A percentile compares a stretch with the other conserved stretches of the same genome.
Evolutionary conservation across 495 filamentous ascomycete genomes (phyloP).

Genomic region (Hypoxylon cercidicola): DNA sequence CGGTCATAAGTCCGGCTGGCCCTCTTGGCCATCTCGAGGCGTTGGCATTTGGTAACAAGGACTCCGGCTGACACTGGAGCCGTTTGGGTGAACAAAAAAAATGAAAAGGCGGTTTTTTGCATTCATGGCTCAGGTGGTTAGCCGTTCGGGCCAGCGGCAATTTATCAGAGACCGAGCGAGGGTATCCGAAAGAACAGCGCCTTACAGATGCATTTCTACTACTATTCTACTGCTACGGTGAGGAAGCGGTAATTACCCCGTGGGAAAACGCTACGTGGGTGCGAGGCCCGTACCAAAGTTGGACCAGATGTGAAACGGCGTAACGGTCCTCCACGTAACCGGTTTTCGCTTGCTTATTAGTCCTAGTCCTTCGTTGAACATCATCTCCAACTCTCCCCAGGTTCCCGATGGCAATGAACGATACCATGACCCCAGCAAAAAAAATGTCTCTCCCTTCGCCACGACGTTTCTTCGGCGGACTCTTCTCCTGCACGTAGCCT

Average conservation of each 20-base stretch:
- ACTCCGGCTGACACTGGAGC: not conserved
- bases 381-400: no score
- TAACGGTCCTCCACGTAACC: not conserved
- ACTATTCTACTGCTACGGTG: no score
- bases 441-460: no score
- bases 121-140: constrained; percentile 8
- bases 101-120: constrained; percentile 4
- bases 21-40: not conserved
- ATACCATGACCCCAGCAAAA: no score
- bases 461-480: no score
- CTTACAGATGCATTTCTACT: not conserved
- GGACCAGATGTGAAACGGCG: constrained; percentile 4
- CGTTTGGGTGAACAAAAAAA: constrained; percentile 2
- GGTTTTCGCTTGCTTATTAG: not conserved
- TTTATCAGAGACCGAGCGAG: constrained; percentile 28
- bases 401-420: no score
- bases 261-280: constrained; percentile 22
- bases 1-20: constrained; percentile 21
- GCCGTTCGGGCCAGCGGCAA: constrained; percentile 14
- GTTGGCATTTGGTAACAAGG: not conserved
- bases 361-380: not conserved
- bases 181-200: constrained; percentile 6
- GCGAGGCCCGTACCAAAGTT: constrained; percentile 13
- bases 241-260: constrained; percentile 19
- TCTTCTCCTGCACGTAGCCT: not conserved